phyloP scores from a whole-genome alignment of 441 rosid species.

The Hura crepitans region DNA sequence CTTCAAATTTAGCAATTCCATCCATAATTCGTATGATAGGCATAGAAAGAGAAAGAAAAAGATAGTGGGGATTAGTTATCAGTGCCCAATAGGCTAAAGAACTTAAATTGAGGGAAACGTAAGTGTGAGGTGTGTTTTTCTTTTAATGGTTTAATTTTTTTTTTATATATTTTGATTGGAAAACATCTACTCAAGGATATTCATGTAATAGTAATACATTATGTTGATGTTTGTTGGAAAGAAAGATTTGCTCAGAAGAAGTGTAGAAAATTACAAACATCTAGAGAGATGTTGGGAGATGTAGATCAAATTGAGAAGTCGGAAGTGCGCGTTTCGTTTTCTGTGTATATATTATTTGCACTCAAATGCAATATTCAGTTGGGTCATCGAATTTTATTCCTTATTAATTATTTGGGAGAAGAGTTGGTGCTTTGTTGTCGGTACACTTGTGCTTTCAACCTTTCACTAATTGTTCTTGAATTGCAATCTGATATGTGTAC shows the following conservation, averaged over 20 bases:
- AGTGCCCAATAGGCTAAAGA: conserved; percentile 92
- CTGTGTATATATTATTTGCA: neutral
- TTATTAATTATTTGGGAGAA: neutral
- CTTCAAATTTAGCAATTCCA: neutral
- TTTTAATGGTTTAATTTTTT: conserved; percentile 9
- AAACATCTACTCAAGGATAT: neutral
- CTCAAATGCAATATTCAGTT: neutral
- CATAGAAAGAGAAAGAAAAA: conserved; percentile 45
- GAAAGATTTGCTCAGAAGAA: conserved; percentile 85
- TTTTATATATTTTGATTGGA: conserved; percentile 13
- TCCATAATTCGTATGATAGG: conserved; percentile 34
- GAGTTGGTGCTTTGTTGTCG: neutral
- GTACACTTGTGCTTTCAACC: too few relatives aligned
- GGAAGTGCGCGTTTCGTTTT: conserved; percentile 26
- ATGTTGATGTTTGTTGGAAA: conserved; percentile 36
- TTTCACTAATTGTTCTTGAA: too few relatives aligned
- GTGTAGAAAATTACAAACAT: conserved; percentile 92
- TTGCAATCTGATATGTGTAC: too few relatives aligned
- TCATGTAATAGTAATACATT: neutral
- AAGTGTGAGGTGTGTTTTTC: conserved; percentile 67
- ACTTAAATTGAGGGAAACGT: conserved; percentile 80
- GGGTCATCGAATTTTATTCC: neutral
- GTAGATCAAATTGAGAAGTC: conserved; percentile 39
- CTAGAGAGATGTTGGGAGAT: conserved; percentile 93
- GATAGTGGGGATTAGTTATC: conserved; percentile 50